Conservation (phyloP, 176 grass and related monocot genomes). For the Eragrostis curvula region DNA sequence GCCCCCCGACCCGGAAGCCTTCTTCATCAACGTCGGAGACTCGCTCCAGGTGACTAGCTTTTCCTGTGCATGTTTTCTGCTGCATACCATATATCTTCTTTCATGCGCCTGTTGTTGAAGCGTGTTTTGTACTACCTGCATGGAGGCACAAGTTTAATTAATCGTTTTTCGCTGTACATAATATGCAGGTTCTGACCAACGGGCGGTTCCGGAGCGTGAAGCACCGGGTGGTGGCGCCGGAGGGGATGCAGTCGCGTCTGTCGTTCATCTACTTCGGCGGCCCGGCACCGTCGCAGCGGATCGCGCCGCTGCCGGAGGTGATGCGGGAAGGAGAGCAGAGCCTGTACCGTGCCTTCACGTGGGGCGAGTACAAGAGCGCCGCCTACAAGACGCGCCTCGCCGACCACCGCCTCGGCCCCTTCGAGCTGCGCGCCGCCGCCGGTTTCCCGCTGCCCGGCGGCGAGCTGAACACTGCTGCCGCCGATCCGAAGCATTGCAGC, state of each 20-base stretch:
- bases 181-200: slow-evolving; percentile 81
- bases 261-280: slow-evolving; percentile 87
- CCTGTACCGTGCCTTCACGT: slow-evolving; percentile 86
- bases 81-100: too few species aligned
- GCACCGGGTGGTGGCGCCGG: slow-evolving; percentile 76
- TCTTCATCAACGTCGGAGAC: slow-evolving; percentile 94
- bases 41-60: slow-evolving; percentile 57
- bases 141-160: too few species aligned
- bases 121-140: too few species aligned
- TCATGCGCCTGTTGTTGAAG: too few species aligned
- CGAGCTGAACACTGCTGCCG: background rate
- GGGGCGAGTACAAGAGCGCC: slow-evolving; percentile 75
- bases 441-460: background rate
- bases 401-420: slow-evolving; percentile 70
- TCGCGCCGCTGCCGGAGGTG: slow-evolving; percentile 64
- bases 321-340: slow-evolving; percentile 66
- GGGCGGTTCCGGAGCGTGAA: slow-evolving; percentile 84
- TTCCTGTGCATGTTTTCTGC: background rate
- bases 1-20: slow-evolving; percentile 57
- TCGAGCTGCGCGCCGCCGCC: slow-evolving; percentile 49
- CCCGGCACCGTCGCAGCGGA: slow-evolving; percentile 48
- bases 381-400: slow-evolving; percentile 62
- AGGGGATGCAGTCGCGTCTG: slow-evolving; percentile 51
- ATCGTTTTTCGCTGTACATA: too few species aligned
- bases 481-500: background rate